Evolutionary conservation across 495 filamentous ascomycete genomes (phyloP).

Genomic region (Pseudevernia furfuracea): DNA sequence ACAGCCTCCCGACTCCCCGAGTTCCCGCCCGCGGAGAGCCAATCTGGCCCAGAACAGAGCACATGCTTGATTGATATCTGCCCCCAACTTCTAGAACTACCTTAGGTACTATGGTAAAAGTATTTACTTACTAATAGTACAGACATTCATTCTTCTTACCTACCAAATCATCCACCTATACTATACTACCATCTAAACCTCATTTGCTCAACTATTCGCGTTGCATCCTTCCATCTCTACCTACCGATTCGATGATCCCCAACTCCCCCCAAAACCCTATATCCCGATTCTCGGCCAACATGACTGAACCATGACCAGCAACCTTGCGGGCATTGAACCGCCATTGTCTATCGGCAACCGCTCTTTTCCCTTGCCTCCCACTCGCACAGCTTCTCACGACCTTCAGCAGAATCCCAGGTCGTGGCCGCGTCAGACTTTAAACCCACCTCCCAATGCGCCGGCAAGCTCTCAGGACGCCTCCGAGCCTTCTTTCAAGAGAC

Average conservation of each 20-base stretch:
- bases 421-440: conserved; percentile 12
- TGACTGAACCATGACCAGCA: conserved; percentile 25
- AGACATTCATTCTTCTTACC: neutral
- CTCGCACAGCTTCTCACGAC: conserved; percentile 11
- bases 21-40: conserved; percentile 4
- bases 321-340: conserved; percentile 12
- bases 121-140: neutral
- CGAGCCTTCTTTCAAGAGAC: conserved; percentile 22
- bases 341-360: conserved; percentile 8
- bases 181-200: neutral
- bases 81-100: neutral
- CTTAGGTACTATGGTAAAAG: neutral
- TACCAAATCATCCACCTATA: neutral
- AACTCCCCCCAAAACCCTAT: neutral
- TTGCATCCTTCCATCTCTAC: neutral
- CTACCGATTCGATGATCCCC: neutral
- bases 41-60: neutral
- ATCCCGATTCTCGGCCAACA: conserved; percentile 11
- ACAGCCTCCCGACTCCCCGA: neutral
- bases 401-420: conserved; percentile 18
- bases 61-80: neutral
- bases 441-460: conserved; percentile 12
- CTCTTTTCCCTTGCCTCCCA: conserved; percentile 12
- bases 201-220: conserved; percentile 10
- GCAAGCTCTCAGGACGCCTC: conserved; percentile 6